Conservation (phyloP, 2,329 filamentous ascomycete species). For the Fusarium scirpi region DNA sequence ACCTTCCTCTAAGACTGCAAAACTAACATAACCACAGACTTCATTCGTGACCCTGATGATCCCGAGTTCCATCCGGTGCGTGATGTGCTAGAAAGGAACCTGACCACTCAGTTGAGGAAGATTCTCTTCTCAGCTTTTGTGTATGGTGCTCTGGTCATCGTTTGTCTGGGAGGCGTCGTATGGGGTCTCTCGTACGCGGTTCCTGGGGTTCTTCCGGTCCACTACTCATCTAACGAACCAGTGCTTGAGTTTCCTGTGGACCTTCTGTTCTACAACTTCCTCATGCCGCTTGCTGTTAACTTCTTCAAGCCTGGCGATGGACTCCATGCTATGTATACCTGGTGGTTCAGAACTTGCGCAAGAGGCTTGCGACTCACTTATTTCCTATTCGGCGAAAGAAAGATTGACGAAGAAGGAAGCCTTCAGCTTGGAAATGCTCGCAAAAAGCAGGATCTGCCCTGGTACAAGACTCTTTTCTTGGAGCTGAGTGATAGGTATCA, state of each 20-base stretch:
- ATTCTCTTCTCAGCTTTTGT: conserved; percentile 96
- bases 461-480: conserved; percentile 60
- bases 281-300: conserved; percentile 88
- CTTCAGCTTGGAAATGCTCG: conserved; percentile 60
- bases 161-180: conserved; percentile 94
- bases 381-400: conserved; percentile 90
- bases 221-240: conserved; percentile 93
- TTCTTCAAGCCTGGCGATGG: conserved; percentile 88
- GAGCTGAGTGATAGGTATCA: conserved; percentile 56
- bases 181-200: conserved; percentile 83
- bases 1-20: background rate
- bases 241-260: conserved; percentile 95
- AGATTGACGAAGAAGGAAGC: conserved; percentile 83
- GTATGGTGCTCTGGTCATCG: conserved; percentile 90
- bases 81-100: conserved; percentile 92
- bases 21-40: conserved; percentile 67
- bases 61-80: conserved; percentile 98
- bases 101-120: conserved; percentile 93
- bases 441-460: conserved; percentile 49
- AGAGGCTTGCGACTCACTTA: conserved; percentile 83
- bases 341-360: conserved; percentile 95
- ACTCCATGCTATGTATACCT: conserved; percentile 87
- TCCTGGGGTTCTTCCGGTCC: conserved; percentile 83
- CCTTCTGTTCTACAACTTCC: conserved; percentile 94
- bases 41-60: conserved; percentile 97